Conservation (phyloP, 1,284 basidiomycete genomes). For the Sporisorium iseilematis-ciliati region DNA sequence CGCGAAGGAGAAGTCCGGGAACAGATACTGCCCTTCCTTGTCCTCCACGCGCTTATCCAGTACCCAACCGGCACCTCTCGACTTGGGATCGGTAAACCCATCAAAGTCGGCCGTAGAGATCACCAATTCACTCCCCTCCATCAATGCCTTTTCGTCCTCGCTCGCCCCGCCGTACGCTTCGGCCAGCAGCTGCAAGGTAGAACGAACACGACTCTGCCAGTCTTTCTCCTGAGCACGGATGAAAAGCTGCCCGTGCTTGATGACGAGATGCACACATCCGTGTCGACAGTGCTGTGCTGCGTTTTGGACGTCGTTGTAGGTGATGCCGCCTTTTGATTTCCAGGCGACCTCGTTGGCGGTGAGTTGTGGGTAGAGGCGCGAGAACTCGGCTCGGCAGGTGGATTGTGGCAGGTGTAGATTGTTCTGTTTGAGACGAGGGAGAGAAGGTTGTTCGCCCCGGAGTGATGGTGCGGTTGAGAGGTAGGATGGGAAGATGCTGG, state of each 20-base stretch:
- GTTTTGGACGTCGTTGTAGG: constrained; percentile 27
- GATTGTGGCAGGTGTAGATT: constrained; percentile 20
- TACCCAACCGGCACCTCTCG: constrained; percentile 46
- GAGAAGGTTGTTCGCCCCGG: constrained; percentile 2
- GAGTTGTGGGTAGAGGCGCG: constrained; percentile 52
- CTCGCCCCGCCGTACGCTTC: constrained; percentile 31
- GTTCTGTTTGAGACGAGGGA: constrained; percentile 8
- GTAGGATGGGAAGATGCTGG: constrained; percentile 20
- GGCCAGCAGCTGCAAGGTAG: constrained; percentile 29
- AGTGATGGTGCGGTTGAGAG: neutral
- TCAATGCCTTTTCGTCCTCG: constrained; percentile 23
- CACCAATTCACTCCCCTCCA: constrained; percentile 42
- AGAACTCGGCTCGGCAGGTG: constrained; percentile 44
- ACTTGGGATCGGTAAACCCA: constrained; percentile 24
- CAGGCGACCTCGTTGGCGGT: constrained; percentile 24
- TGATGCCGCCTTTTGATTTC: constrained; percentile 42
- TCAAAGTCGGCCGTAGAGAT: constrained; percentile 47
- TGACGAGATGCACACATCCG: constrained; percentile 45
- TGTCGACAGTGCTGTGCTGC: constrained; percentile 32
- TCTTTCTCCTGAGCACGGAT: constrained; percentile 36
- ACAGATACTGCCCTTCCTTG: constrained; percentile 31
- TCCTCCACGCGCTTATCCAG: constrained; percentile 37
- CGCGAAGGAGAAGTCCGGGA: constrained; percentile 56
- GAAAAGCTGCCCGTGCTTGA: constrained; percentile 48
- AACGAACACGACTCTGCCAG: constrained; percentile 44